These are phyloP conservation scores for Coffea canephora DNA, from an alignment of 257 asterid genomes.

Conservation along the genomic window DNA sequence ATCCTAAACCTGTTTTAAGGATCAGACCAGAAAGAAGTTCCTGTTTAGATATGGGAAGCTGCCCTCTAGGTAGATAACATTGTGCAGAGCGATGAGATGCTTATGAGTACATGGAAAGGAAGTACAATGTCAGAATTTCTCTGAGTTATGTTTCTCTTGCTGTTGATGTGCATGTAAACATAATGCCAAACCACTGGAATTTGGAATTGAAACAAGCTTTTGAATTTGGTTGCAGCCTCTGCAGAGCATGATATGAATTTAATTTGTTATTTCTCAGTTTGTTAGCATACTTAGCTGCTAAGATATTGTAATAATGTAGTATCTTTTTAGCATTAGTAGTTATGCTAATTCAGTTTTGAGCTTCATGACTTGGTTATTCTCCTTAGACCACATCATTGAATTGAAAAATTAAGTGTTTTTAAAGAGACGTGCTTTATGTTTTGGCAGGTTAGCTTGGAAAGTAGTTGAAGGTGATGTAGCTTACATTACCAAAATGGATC, in stretches of 20 bases:
- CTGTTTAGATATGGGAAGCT: too few species aligned
- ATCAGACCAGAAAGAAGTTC: too few species aligned
- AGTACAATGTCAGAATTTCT: not conserved
- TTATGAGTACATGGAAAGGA: too few species aligned
- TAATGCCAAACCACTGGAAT: not conserved
- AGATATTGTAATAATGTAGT: not conserved
- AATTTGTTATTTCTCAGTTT: not conserved
- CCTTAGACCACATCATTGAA: not conserved
- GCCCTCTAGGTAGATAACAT: too few species aligned
- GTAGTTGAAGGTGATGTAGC: not conserved
- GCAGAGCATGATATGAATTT: not conserved
- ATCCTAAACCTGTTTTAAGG: too few species aligned
- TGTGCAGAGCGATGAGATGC: too few species aligned
- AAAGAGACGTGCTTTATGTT: not conserved
- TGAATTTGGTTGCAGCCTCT: not conserved
- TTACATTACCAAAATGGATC: not conserved
- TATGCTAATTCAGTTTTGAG: not conserved
- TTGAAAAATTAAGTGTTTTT: not conserved
- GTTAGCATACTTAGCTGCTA: not conserved
- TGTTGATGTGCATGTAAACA: not conserved
- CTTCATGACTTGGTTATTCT: not conserved
- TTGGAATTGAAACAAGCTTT: not conserved
- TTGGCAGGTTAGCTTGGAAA: slow-evolving; percentile 5
- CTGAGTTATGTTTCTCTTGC: not conserved
- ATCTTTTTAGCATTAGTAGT: not conserved